phyloP scores from a whole-genome alignment of 495 filamentous ascomycete genomes.

The Aspergillus olivimuriae region DNA sequence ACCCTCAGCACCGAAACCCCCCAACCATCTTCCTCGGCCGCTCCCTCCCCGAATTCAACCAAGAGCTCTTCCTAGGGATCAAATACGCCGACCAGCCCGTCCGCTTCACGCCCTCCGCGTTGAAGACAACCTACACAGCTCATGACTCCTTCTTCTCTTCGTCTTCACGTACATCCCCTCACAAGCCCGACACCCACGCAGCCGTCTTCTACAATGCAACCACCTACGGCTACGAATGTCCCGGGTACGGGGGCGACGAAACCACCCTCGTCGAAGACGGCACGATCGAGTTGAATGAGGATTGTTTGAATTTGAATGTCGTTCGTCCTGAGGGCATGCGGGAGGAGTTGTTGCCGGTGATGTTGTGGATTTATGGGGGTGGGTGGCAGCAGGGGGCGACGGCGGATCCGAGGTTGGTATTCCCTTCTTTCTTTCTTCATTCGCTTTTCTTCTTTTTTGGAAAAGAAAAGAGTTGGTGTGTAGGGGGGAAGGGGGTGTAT shows the following conservation, averaged over 20 bases:
- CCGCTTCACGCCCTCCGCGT: conserved; percentile 23
- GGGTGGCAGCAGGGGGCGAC: conserved; percentile 40
- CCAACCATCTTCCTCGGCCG: conserved; percentile 23
- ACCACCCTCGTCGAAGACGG: conserved; percentile 18
- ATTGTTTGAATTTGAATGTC: conserved; percentile 63
- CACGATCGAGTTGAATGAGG: conserved; percentile 37
- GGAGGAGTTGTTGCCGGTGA: conserved; percentile 50
- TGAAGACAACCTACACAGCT: conserved; percentile 19
- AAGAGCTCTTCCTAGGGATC: conserved; percentile 30
- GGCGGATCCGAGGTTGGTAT: conserved; percentile 28
- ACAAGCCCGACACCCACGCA: too few species aligned
- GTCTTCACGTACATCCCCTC: background rate
- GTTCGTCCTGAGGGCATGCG: conserved; percentile 47
- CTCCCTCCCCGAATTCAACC: conserved; percentile 23
- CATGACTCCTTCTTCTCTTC: conserved; percentile 20
- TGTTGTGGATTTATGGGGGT: conserved; percentile 64
- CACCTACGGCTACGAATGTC: conserved; percentile 32
- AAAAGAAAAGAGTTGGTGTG: too few species aligned
- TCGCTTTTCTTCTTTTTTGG: background rate
- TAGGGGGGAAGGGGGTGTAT: background rate
- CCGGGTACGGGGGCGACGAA: conserved; percentile 30
- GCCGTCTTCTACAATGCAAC: conserved; percentile 27
- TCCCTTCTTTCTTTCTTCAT: conserved; percentile 7
- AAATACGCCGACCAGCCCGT: conserved; percentile 28
- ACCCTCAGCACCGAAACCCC: background rate